Conservation (phyloP, 305 asterid genomes). For the Solanum chacoense region DNA sequence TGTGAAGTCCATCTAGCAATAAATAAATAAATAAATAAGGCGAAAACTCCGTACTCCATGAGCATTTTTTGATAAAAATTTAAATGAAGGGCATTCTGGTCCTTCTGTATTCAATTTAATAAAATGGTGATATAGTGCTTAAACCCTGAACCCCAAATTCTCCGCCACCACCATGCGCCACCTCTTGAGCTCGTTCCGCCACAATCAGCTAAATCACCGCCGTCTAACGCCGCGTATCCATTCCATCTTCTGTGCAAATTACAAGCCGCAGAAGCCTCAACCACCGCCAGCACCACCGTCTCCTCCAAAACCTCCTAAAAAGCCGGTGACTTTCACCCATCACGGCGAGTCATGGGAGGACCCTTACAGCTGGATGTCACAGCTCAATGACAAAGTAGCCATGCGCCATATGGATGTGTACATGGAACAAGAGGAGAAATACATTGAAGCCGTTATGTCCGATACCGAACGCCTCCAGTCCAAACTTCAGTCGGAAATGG, state of each 20-base stretch:
- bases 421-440: constrained; percentile 99
- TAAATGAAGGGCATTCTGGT: not conserved
- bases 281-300: constrained; percentile 65
- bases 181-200: constrained; percentile 39
- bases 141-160: constrained; percentile 2
- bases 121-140: not conserved
- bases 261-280: constrained; percentile 66
- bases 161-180: constrained; percentile 47
- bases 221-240: not conserved
- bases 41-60: not conserved
- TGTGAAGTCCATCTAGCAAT: too few relatives aligned
- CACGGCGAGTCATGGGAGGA: constrained; percentile 91
- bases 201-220: constrained; percentile 17
- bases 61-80: not conserved
- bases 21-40: not conserved
- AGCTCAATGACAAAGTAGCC: constrained; percentile 66
- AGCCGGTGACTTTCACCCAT: constrained; percentile 45
- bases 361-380: constrained; percentile 88
- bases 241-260: constrained; percentile 34
- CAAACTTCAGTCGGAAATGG: constrained; percentile 84
- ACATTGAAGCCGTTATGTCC: constrained; percentile 75
- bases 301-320: constrained; percentile 80
- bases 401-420: constrained; percentile 97
- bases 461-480: constrained; percentile 70
- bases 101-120: not conserved